Percentiles rank a stretch among this genome's conserved stretches.
These are phyloP conservation scores for Wickerhamomyces bovis DNA, from an alignment of 805 yeast species.

Conservation along the genomic window DNA sequence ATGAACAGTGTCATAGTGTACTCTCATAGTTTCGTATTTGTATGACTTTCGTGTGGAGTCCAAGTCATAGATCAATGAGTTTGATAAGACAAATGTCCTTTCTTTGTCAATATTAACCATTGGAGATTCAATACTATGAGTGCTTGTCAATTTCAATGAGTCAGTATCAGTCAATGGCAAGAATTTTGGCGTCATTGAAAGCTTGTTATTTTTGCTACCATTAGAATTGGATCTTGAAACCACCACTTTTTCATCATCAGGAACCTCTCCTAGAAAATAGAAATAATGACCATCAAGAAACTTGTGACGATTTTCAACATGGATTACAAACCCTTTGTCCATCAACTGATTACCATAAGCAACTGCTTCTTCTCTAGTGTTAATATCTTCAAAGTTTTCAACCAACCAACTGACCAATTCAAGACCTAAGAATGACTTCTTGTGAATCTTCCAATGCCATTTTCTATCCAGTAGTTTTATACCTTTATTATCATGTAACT, in stretches of 20 bases:
- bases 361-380: slow-evolving; percentile 77
- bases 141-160: slow-evolving; percentile 8
- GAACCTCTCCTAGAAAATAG: slow-evolving; percentile 45
- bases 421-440: slow-evolving; percentile 75
- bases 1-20: slow-evolving; percentile 88
- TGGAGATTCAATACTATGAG: slow-evolving; percentile 5
- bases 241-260: neutral
- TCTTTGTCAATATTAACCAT: neutral
- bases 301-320: slow-evolving; percentile 77
- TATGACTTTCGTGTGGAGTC: slow-evolving; percentile 70
- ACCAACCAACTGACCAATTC: slow-evolving; percentile 84
- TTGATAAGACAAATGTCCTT: slow-evolving; percentile 52
- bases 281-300: slow-evolving; percentile 92
- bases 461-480: slow-evolving; percentile 67
- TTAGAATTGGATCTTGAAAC: slow-evolving; percentile 9
- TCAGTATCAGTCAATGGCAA: slow-evolving; percentile 4
- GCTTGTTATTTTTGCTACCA: slow-evolving; percentile 9
- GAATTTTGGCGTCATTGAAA: slow-evolving; percentile 16
- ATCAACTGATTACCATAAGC: slow-evolving; percentile 72
- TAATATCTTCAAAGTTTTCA: slow-evolving; percentile 72
- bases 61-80: slow-evolving; percentile 60
- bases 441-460: slow-evolving; percentile 85
- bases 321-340: slow-evolving; percentile 67
- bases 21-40: slow-evolving; percentile 70
- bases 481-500: slow-evolving; percentile 61